Percentiles rank a stretch among this genome's conserved stretches.
Conservation (phyloP, 1,139 yeast species). For the Suhomyces ambrosiae region DNA sequence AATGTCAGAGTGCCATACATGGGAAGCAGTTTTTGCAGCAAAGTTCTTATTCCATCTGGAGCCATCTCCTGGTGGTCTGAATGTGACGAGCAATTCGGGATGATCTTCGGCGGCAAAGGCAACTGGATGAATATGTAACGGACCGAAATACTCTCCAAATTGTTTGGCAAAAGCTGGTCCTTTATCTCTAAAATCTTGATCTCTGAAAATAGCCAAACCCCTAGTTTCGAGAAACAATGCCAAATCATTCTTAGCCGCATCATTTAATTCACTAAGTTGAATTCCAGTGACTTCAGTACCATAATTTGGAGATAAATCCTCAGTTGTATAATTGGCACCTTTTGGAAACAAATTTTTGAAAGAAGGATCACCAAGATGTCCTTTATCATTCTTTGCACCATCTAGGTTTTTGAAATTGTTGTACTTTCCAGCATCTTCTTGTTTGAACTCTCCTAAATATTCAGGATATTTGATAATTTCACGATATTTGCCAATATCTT, state of each 20-base stretch:
- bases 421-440: constrained; percentile 25
- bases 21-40: constrained; percentile 19
- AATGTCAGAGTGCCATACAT: constrained; percentile 36
- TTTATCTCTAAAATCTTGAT: constrained; percentile 36
- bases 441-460: constrained; percentile 20
- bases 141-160: constrained; percentile 35
- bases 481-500: constrained; percentile 16
- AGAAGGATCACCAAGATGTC: constrained; percentile 31
- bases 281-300: constrained; percentile 37
- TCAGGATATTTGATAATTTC: constrained; percentile 26
- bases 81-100: constrained; percentile 35
- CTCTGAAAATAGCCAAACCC: constrained; percentile 34
- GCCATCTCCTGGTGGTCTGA: constrained; percentile 31
- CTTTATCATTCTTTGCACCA: constrained; percentile 28
- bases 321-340: constrained; percentile 17
- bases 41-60: constrained; percentile 25
- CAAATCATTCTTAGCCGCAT: constrained; percentile 35
- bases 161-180: constrained; percentile 32
- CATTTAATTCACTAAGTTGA: constrained; percentile 34
- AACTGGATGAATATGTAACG: constrained; percentile 37
- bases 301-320: constrained; percentile 33
- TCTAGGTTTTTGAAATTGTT: constrained; percentile 22
- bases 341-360: constrained; percentile 31
- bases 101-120: constrained; percentile 27
- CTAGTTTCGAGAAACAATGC: constrained; percentile 35